Evolutionary conservation across 2,329 filamentous ascomycete species (phyloP).

Genomic region (Annulohypoxylon truncatum): DNA sequence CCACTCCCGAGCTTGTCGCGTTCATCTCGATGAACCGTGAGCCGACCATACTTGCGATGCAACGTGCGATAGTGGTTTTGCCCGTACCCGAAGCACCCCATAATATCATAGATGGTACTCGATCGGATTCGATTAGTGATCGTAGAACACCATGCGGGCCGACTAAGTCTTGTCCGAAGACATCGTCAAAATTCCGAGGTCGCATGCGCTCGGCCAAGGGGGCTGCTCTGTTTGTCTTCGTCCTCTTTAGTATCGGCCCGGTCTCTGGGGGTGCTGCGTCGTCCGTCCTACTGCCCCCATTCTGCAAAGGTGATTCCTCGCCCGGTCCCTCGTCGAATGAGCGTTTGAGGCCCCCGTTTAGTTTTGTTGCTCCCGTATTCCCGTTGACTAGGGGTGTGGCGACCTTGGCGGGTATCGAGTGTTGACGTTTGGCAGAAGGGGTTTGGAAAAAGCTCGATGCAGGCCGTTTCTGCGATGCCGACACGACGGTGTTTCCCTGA

Average conservation of each 20-base stretch:
- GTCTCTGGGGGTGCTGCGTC: slow-evolving; percentile 43
- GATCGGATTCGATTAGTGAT: slow-evolving; percentile 84
- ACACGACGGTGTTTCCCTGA: slow-evolving; percentile 50
- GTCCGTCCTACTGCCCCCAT: slow-evolving; percentile 43
- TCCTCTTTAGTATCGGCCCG: slow-evolving; percentile 68
- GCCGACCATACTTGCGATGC: slow-evolving; percentile 84
- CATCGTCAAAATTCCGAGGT: slow-evolving; percentile 83
- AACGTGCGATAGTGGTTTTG: slow-evolving; percentile 91
- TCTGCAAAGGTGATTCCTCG: slow-evolving; percentile 44
- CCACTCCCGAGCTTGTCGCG: slow-evolving; percentile 87
- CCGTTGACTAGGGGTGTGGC: slow-evolving; percentile 52
- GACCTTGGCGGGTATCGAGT: slow-evolving; percentile 53
- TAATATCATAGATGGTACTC: slow-evolving; percentile 93
- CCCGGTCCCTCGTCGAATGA: slow-evolving; percentile 65
- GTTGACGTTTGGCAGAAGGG: slow-evolving; percentile 67
- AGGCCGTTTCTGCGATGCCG: slow-evolving; percentile 63
- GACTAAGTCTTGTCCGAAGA: slow-evolving; percentile 92
- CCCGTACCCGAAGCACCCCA: slow-evolving; percentile 87
- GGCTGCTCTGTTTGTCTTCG: slow-evolving; percentile 76
- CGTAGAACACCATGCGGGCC: slow-evolving; percentile 85
- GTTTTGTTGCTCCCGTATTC: slow-evolving; percentile 44
- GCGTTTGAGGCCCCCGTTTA: slow-evolving; percentile 60
- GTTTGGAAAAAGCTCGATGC: slow-evolving; percentile 72
- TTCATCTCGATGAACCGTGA: slow-evolving; percentile 96
- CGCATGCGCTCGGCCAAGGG: slow-evolving; percentile 96